These are phyloP conservation scores for Hypoxylon sp. DNA, from an alignment of 2,329 filamentous ascomycete species.

Conservation along the genomic window DNA sequence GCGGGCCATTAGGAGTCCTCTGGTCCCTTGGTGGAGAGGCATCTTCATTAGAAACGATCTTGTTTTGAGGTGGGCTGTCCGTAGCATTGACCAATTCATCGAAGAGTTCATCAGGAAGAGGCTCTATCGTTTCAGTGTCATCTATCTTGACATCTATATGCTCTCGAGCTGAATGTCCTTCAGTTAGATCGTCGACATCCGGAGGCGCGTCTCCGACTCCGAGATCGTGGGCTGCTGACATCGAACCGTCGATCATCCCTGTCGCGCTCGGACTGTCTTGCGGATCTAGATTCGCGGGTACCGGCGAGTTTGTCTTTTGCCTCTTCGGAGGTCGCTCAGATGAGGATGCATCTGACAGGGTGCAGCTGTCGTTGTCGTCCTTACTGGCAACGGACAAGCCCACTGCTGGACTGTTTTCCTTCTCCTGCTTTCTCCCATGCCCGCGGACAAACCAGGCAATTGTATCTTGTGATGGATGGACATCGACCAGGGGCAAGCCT, in stretches of 20 bases:
- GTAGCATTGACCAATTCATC: slow-evolving; percentile 25
- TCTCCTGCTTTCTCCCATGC: slow-evolving; percentile 41
- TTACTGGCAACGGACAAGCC: slow-evolving; percentile 3
- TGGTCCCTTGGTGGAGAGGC: slow-evolving; percentile 13
- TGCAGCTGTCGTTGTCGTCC: slow-evolving; percentile 26
- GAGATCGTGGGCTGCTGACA: slow-evolving; percentile 4
- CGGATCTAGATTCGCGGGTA: slow-evolving; percentile 9
- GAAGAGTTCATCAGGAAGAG: slow-evolving; percentile 31
- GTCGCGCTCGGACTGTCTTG: slow-evolving; percentile 24
- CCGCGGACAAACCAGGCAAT: slow-evolving; percentile 66
- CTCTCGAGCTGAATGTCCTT: not conserved
- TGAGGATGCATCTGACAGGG: slow-evolving; percentile 30
- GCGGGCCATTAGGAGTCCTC: slow-evolving; percentile 2
- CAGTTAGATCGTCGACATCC: not conserved
- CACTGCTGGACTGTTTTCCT: slow-evolving; percentile 19
- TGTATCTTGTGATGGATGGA: slow-evolving; percentile 70
- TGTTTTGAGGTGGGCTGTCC: slow-evolving; percentile 3
- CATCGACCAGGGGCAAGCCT: slow-evolving; percentile 68
- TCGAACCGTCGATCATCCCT: slow-evolving; percentile 18
- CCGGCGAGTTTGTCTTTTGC: slow-evolving; percentile 33
- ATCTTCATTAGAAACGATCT: slow-evolving; percentile 11
- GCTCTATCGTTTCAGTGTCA: slow-evolving; percentile 18
- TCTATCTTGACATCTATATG: slow-evolving; percentile 12
- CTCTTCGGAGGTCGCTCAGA: slow-evolving; percentile 41
- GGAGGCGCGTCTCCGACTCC: slow-evolving; percentile 15